phyloP scores from a whole-genome alignment of 139 green algal species.

The Chlamydomonas sp. region DNA sequence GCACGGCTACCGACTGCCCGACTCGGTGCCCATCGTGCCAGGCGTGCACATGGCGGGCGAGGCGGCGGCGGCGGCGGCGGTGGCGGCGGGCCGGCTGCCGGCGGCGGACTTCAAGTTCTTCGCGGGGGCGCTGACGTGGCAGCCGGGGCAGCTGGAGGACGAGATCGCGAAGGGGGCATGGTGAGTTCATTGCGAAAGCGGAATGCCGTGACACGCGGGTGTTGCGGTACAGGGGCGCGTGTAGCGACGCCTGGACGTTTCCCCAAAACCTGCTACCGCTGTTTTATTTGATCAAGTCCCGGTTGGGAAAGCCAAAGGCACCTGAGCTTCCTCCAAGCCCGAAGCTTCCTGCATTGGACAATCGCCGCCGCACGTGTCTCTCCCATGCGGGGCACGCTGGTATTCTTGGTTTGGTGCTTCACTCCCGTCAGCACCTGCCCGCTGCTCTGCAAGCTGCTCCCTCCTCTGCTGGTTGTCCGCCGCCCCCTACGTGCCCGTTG shows the following conservation, averaged over 20 bases:
- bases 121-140: slow-evolving; percentile 60
- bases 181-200: slow-evolving; percentile 12
- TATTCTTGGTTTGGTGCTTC: too few relatives aligned
- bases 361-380: too few relatives aligned
- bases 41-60: slow-evolving; percentile 56
- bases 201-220: too few relatives aligned
- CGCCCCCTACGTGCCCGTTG: not conserved
- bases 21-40: slow-evolving; percentile 37
- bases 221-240: too few relatives aligned
- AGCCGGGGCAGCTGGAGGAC: slow-evolving; percentile 58
- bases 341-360: too few relatives aligned
- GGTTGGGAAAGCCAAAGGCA: too few relatives aligned
- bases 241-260: too few relatives aligned
- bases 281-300: too few relatives aligned
- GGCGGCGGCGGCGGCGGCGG: slow-evolving; percentile 34
- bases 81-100: slow-evolving; percentile 36
- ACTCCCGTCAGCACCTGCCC: not conserved
- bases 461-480: not conserved
- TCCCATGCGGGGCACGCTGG: too few relatives aligned
- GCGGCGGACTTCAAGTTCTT: slow-evolving; percentile 74
- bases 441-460: not conserved
- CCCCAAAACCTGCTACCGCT: too few relatives aligned
- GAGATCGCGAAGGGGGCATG: slow-evolving; percentile 59
- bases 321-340: too few relatives aligned
- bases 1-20: slow-evolving; percentile 47